A percentile compares a stretch with the other conserved stretches of the same genome.
Conservation (phyloP, 768 basidiomycete genomes). For the Galerina marginata region DNA sequence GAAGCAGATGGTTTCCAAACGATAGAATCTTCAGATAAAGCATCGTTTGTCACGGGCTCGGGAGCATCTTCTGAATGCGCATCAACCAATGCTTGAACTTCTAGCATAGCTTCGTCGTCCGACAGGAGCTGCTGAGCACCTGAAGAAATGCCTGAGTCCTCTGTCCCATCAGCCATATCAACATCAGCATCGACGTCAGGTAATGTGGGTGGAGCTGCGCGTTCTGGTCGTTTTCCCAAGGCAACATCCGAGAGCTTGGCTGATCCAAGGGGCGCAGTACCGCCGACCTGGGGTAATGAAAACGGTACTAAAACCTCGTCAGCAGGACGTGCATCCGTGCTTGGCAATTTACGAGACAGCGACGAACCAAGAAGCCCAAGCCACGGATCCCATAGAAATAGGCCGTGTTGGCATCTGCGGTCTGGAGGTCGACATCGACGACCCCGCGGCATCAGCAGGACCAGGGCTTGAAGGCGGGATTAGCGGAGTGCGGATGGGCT, state of each 20-base stretch:
- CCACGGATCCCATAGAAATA: not conserved
- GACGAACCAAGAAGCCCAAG: not conserved
- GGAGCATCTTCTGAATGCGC: not conserved
- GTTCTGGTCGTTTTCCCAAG: not conserved
- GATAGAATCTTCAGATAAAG: not conserved
- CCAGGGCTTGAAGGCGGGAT: constrained; percentile 8
- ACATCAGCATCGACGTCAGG: not conserved
- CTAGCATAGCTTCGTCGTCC: constrained; percentile 13
- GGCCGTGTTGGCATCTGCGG: not conserved
- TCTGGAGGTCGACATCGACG: not conserved
- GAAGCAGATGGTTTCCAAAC: not conserved
- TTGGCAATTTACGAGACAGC: not conserved
- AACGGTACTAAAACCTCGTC: not conserved
- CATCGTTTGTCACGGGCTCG: constrained; percentile 2
- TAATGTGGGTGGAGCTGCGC: too few species aligned
- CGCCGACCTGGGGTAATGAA: not conserved
- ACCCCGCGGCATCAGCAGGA: not conserved
- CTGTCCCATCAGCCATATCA: not conserved
- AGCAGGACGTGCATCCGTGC: not conserved
- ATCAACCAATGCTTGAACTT: constrained; percentile 6
- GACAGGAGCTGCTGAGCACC: not conserved
- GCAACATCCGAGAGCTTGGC: not conserved
- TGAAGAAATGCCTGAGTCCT: not conserved
- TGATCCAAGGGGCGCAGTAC: too few species aligned
- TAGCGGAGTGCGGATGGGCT: not conserved